Percentiles rank a stretch among this genome's conserved stretches.
phyloP scores from a whole-genome alignment of 2,329 filamentous ascomycete species.

The Scedosporium boydii region DNA sequence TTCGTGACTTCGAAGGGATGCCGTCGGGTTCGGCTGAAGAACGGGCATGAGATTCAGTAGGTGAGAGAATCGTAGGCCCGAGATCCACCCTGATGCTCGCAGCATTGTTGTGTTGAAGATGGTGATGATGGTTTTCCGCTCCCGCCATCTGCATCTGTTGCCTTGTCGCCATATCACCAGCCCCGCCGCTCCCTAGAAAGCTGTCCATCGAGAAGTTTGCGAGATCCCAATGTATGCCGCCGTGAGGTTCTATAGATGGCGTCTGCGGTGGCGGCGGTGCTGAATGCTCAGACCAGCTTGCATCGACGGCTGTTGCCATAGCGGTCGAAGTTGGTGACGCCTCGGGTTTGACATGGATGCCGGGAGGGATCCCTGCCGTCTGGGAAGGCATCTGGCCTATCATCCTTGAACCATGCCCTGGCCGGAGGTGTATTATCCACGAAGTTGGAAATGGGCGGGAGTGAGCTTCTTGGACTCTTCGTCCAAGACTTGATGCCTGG shows the following conservation, averaged over 20 bases:
- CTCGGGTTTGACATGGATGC: neutral
- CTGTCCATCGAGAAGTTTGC: neutral
- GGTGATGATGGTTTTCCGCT: neutral
- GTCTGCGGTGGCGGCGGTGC: neutral
- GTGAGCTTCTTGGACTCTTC: no score
- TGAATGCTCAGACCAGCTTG: neutral
- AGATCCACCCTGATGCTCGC: neutral
- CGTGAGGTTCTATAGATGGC: neutral
- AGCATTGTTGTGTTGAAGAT: neutral
- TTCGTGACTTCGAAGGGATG: conserved; percentile 24
- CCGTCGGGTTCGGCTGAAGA: conserved; percentile 28
- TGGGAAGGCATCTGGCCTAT: neutral
- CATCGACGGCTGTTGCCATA: neutral
- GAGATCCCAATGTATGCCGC: neutral
- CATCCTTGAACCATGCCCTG: neutral
- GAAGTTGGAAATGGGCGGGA: no score
- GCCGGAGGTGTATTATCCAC: no score
- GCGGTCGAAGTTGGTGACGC: neutral
- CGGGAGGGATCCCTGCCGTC: neutral
- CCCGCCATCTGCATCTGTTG: neutral
- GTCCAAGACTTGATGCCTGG: no score
- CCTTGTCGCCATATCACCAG: neutral
- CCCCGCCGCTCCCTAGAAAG: neutral
- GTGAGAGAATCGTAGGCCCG: conserved; percentile 1
- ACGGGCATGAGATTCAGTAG: conserved; percentile 28